These are phyloP conservation scores for Simplicillium sp. DNA, from an alignment of 2,329 filamentous ascomycete species.

Conservation along the genomic window DNA sequence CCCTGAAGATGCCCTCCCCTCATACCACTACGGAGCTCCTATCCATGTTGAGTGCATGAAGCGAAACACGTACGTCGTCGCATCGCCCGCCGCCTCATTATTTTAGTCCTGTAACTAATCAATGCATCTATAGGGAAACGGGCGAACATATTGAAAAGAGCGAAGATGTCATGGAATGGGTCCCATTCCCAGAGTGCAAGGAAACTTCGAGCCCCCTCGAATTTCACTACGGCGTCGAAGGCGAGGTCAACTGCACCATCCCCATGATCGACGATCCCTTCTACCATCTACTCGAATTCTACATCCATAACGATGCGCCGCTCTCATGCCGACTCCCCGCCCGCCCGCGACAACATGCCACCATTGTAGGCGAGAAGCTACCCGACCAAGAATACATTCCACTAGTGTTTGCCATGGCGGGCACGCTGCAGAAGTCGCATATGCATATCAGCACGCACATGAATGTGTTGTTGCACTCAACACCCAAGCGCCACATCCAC, in stretches of 20 bases:
- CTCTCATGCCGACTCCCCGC: conserved; percentile 83
- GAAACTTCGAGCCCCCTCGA: conserved; percentile 77
- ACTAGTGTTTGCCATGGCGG: conserved; percentile 78
- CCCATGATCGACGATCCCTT: conserved; percentile 67
- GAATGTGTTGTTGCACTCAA: conserved; percentile 76
- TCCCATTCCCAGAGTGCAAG: conserved; percentile 83
- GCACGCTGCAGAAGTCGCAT: conserved; percentile 80
- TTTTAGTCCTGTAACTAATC: neutral
- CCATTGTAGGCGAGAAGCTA: conserved; percentile 41
- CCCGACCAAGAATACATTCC: conserved; percentile 61
- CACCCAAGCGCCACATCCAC: conserved; percentile 51
- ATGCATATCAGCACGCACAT: conserved; percentile 84
- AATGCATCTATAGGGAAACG: conserved; percentile 53
- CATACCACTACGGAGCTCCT: conserved; percentile 56
- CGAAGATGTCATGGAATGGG: conserved; percentile 78
- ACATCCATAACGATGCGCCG: conserved; percentile 93
- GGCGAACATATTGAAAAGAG: conserved; percentile 81
- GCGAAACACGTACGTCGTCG: conserved; percentile 54
- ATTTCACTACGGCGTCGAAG: conserved; percentile 75
- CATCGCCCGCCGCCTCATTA: neutral
- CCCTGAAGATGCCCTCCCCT: conserved; percentile 38
- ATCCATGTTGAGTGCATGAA: conserved; percentile 68
- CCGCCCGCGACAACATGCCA: conserved; percentile 51
- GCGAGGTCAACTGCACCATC: conserved; percentile 77
- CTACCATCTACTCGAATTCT: conserved; percentile 91